A percentile compares a stretch with the other conserved stretches of the same genome.
Evolutionary conservation across 2,329 filamentous ascomycete species (phyloP).

Genomic region (Cryphonectria nitschkei): DNA sequence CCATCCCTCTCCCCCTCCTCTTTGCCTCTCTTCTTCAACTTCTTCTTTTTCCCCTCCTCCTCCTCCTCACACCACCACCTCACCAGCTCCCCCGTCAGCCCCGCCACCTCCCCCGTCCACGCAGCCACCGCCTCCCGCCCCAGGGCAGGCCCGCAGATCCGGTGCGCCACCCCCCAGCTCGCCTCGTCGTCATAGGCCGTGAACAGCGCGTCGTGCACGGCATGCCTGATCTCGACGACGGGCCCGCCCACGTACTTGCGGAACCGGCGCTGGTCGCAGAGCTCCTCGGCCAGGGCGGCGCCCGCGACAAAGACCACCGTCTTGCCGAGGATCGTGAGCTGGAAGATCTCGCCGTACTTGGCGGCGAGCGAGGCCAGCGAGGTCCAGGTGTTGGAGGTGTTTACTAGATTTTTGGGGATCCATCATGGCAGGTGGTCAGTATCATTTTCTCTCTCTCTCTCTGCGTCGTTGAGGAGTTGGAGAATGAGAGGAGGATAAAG

Average conservation of each 20-base stretch:
- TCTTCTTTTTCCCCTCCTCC: conserved; percentile 32
- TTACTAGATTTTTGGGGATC: conserved; percentile 33
- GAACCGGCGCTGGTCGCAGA: conserved; percentile 57
- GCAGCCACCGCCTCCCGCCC: conserved; percentile 38
- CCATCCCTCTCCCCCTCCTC: too few relatives aligned
- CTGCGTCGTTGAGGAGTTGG: not conserved
- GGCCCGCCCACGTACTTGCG: conserved; percentile 58
- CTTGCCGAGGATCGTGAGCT: conserved; percentile 46
- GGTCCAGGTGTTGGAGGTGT: conserved; percentile 52
- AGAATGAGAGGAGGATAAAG: not conserved
- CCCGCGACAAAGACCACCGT: conserved; percentile 47
- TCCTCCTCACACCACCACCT: conserved; percentile 48
- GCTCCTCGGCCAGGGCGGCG: conserved; percentile 46
- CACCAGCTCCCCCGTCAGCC: conserved; percentile 53
- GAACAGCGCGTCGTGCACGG: conserved; percentile 57
- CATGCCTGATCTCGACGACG: conserved; percentile 54
- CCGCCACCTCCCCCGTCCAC: conserved; percentile 53
- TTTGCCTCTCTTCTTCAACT: conserved; percentile 33
- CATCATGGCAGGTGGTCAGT: not conserved
- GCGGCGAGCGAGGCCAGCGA: conserved; percentile 53
- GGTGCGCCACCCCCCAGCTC: conserved; percentile 55
- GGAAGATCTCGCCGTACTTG: conserved; percentile 53
- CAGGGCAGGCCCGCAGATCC: conserved; percentile 54
- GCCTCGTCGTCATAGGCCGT: conserved; percentile 53
- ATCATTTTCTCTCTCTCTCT: not conserved